Percentiles rank a stretch among this genome's conserved stretches.
These are phyloP conservation scores for Hypoxylon sp. DNA, from an alignment of 2,329 filamentous ascomycete genomes.

Conservation along the genomic window DNA sequence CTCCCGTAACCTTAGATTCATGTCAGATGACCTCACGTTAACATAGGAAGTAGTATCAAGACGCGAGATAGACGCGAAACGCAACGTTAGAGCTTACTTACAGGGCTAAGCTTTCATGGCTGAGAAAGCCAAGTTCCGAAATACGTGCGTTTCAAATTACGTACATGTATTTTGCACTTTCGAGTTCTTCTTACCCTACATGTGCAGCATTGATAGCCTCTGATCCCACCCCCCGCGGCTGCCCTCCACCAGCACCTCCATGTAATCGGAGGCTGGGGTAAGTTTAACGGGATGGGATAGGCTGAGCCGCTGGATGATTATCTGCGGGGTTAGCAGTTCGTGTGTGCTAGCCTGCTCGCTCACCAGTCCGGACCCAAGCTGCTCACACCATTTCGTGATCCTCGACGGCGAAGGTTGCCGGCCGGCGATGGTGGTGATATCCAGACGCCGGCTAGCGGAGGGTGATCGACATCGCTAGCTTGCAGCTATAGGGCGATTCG, in stretches of 20 bases:
- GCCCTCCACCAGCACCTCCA: constrained; percentile 39
- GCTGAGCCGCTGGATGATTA: constrained; percentile 31
- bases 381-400: constrained; percentile 25
- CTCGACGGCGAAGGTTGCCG: constrained; percentile 28
- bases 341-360: constrained; percentile 2
- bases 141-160: constrained; percentile 36
- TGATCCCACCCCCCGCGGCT: constrained; percentile 18
- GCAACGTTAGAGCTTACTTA: constrained; percentile 1
- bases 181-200: constrained; percentile 26
- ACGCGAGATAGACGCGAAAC: constrained; percentile 36
- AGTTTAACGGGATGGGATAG: constrained; percentile 34
- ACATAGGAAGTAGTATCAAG: constrained; percentile 28
- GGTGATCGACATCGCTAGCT: constrained; percentile 36
- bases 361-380: background rate
- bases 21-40: constrained; percentile 37
- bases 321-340: constrained; percentile 39
- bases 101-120: constrained; percentile 23
- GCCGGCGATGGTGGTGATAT: constrained; percentile 21
- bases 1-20: constrained; percentile 21
- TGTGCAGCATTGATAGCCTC: constrained; percentile 21
- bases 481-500: constrained; percentile 25
- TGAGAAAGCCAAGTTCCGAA: constrained; percentile 18
- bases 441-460: constrained; percentile 33
- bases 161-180: constrained; percentile 33
- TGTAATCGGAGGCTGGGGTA: constrained; percentile 37